These are phyloP conservation scores for Astragalus membranaceus DNA, from an alignment of 306 rosid species.

Conservation along the genomic window DNA sequence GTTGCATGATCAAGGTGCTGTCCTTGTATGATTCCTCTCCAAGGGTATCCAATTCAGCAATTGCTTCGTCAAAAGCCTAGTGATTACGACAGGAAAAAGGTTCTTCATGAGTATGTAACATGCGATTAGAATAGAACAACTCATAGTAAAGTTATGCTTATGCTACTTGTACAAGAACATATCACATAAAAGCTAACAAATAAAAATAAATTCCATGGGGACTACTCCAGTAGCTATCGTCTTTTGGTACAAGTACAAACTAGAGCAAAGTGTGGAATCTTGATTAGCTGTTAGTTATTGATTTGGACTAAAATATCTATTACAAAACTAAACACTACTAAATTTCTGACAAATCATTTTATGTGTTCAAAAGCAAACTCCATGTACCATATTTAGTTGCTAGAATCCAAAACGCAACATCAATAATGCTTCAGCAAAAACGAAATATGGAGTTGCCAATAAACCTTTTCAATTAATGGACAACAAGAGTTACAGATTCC, in stretches of 20 bases:
- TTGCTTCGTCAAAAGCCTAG: slow-evolving; percentile 98
- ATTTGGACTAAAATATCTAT: not conserved
- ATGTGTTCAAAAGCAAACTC: slow-evolving; percentile 3
- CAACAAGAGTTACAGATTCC: not conserved
- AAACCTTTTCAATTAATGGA: not conserved
- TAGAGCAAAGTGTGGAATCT: not conserved
- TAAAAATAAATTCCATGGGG: not conserved
- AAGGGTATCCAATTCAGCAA: slow-evolving; percentile 93
- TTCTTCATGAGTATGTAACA: not conserved
- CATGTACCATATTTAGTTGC: not conserved
- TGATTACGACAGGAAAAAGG: not conserved
- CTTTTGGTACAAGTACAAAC: not conserved
- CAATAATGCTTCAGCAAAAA: slow-evolving; percentile 3
- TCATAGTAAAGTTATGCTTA: not conserved
- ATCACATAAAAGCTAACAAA: not conserved
- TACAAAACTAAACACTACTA: not conserved
- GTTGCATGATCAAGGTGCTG: slow-evolving; percentile 99
- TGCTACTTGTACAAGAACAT: not conserved
- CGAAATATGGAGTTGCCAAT: not conserved
- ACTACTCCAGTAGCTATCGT: not conserved
- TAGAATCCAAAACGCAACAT: slow-evolving; percentile 14
- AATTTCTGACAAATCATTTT: not conserved
- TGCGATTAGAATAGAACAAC: not conserved
- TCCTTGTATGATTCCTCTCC: slow-evolving; percentile 99
- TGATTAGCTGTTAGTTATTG: not conserved